phyloP scores from a whole-genome alignment of 306 rosid genomes.

The Inga oerstediana region DNA sequence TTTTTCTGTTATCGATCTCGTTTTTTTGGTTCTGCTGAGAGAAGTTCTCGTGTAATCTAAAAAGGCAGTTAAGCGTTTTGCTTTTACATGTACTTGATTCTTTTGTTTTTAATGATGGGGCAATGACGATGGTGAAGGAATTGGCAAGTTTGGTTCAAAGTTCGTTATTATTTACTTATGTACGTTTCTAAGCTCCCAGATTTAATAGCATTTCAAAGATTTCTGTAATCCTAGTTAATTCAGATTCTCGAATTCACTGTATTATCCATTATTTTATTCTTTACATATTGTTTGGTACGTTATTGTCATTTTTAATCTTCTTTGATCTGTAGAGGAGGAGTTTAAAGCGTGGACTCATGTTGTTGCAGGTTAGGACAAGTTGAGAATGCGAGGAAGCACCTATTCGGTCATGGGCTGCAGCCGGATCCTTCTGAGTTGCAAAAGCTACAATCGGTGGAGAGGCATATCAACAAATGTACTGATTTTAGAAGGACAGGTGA shows the following conservation, averaged over 20 bases:
- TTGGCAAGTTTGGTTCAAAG: not conserved
- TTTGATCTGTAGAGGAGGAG: not conserved
- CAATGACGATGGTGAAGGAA: not conserved
- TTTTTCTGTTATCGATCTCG: not conserved
- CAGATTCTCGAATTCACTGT: not conserved
- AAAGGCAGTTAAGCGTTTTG: not conserved
- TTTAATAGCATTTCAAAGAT: slow-evolving; percentile 33
- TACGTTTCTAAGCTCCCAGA: not conserved
- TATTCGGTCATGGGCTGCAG: slow-evolving; percentile 53
- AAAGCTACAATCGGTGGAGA: slow-evolving; percentile 72
- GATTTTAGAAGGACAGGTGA: slow-evolving; percentile 76
- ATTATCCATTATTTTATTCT: not conserved
- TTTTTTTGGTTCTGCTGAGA: not conserved
- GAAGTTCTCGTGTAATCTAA: not conserved
- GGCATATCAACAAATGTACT: slow-evolving; percentile 71
- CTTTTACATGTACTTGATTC: not conserved
- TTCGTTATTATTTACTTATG: not conserved
- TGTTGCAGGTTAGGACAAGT: slow-evolving; percentile 82
- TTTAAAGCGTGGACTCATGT: not conserved
- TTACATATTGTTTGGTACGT: not conserved
- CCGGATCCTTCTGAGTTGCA: slow-evolving; percentile 65
- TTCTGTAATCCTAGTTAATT: not conserved
- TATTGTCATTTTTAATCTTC: slow-evolving; percentile 1
- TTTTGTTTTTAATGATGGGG: not conserved
- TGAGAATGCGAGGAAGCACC: slow-evolving; percentile 80